A percentile compares a stretch with the other conserved stretches of the same genome.
phyloP scores from a whole-genome alignment of 371 early-diverging fungal genomes.

The Haplosporangium sp. region DNA sequence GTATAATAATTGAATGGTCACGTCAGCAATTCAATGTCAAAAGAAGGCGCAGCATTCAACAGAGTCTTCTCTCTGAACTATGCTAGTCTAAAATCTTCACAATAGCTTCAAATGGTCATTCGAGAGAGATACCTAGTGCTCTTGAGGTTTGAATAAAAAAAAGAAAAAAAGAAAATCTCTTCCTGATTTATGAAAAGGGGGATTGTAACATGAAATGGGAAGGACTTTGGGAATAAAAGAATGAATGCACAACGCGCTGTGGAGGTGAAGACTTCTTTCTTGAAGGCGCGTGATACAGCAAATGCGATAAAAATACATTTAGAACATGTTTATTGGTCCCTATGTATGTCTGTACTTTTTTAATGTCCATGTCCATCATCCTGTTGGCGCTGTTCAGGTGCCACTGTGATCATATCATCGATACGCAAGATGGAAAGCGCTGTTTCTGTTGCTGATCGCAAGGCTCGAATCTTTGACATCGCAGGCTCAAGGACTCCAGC shows the following conservation, averaged over 20 bases:
- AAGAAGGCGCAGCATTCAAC: slow-evolving; percentile 8
- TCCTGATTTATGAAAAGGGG: neutral
- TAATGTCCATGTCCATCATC: slow-evolving; percentile 72
- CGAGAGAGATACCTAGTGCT: neutral
- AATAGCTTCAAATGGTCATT: neutral
- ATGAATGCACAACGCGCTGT: neutral
- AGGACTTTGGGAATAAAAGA: neutral
- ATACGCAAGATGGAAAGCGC: slow-evolving; percentile 99
- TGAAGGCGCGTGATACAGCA: neutral
- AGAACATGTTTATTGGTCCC: neutral
- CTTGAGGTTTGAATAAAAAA: neutral
- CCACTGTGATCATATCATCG: slow-evolving; percentile 96
- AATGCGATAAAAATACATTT: neutral
- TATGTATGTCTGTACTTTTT: neutral
- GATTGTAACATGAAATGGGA: neutral
- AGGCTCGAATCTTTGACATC: slow-evolving; percentile 98
- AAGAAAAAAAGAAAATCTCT: neutral
- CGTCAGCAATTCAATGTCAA: neutral
- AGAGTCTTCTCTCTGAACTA: neutral
- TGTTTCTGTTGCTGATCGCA: slow-evolving; percentile 99
- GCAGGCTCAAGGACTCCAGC: slow-evolving; percentile 99
- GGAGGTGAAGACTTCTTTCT: neutral
- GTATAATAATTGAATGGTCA: neutral
- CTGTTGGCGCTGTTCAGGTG: slow-evolving; percentile 61
- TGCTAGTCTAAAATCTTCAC: neutral